Base-by-base conservation (phyloP, 176 grass and related monocot species). In the Rhynchospora breviuscula region DNA sequence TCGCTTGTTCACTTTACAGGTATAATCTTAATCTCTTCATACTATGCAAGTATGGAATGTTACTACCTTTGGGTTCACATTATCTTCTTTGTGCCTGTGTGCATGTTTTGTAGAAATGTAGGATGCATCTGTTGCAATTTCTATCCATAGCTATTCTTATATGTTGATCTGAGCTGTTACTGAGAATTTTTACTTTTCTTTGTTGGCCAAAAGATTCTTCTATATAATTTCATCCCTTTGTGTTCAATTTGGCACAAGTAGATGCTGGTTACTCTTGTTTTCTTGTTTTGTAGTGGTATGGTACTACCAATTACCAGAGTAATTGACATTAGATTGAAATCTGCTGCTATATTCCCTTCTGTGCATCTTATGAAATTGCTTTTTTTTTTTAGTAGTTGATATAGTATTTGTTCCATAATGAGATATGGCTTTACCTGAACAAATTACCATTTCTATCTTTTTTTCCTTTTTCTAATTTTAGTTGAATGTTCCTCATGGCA, bases 1-100 rank as follows among this genome's bases (percentile, higher is more conserved):
- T 31, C 88, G 96, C 71, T 85, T 95, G 56, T 95, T 98, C 93
- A 98, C 93, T 8, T 79, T 98, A 63, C 96, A 95, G 87, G 96
- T 95, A 2, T 40, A 40, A 40, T 40, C 35, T 40, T 40, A 2
- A 40, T 40, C 35, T 40, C 35, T 40, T 40, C 35, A 40, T 40
- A 40, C 4, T 40, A 40, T 40, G 1, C 3, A 40, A 40, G 35
- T 40, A 40, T 52, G 49, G 1, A 75, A 25, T 51, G 15, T 75
- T 56, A 31, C 23, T n/a, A 18, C 17, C 13, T 70, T 54, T 51
- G 8, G 31, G 43, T 17, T 82, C 13, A 14, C 79, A n/a, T n/a
- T 26, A 66, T 63, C n/a, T 8, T 26, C 46, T 75, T 10, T 75
- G 0, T 6, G 51, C 47, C 51, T 74, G 5, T 52, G 25, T 76